Evolutionary conservation across 306 rosid species (phyloP).

Genomic region (Arachis hypogaea): DNA sequence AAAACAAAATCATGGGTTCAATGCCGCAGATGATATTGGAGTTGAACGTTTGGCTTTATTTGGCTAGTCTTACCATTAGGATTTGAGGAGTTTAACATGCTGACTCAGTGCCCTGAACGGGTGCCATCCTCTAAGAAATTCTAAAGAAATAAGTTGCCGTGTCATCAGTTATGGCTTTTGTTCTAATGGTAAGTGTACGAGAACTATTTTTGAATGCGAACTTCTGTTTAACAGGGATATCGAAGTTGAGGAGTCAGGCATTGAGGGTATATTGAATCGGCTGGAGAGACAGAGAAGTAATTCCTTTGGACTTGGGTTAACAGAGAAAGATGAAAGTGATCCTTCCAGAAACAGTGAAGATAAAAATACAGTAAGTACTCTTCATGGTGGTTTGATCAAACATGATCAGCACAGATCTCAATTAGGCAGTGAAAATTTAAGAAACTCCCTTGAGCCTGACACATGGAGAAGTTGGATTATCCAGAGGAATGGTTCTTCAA

Average conservation of each 20-base stretch:
- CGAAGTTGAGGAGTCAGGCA: slow-evolving; percentile 61
- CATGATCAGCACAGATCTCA: slow-evolving; percentile 45
- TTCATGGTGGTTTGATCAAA: slow-evolving; percentile 42
- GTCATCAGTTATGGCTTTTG: too few species aligned
- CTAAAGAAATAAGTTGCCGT: too few species aligned
- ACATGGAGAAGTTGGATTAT: slow-evolving; percentile 72
- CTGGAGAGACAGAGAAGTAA: slow-evolving; percentile 73
- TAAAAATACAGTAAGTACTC: slow-evolving; percentile 40
- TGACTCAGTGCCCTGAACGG: too few species aligned
- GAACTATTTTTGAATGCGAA: neutral
- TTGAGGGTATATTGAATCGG: slow-evolving; percentile 88
- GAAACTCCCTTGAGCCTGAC: slow-evolving; percentile 52
- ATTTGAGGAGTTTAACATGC: too few species aligned
- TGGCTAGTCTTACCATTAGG: too few species aligned
- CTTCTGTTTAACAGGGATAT: slow-evolving; percentile 55
- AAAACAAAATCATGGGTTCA: too few species aligned
- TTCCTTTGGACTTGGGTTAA: slow-evolving; percentile 45
- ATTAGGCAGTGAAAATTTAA: slow-evolving; percentile 42
- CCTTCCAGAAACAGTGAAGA: slow-evolving; percentile 15
- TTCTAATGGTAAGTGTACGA: neutral
- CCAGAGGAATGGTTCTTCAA: slow-evolving; percentile 60
- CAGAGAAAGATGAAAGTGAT: slow-evolving; percentile 47
- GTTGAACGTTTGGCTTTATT: too few species aligned
- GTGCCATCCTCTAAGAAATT: too few species aligned
- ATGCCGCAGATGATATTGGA: too few species aligned